Percentiles rank a stretch among this genome's conserved stretches.
phyloP scores from a whole-genome alignment of 2,329 filamentous ascomycete genomes.

The Cladobotryum mycophilum region DNA sequence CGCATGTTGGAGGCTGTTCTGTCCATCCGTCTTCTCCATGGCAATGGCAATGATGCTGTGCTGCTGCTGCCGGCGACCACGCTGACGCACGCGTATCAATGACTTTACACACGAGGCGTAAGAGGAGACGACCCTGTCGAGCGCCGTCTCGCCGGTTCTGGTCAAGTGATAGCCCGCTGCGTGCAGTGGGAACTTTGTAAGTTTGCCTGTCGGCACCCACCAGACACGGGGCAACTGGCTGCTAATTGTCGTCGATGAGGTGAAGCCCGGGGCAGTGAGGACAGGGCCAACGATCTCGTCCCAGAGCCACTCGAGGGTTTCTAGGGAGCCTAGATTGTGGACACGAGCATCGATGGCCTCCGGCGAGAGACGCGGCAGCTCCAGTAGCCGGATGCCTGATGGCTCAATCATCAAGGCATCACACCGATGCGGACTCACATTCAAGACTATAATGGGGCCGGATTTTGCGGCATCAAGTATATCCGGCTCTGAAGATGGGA shows the following conservation, averaged over 20 bases:
- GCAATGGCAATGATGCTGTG: conserved; percentile 20
- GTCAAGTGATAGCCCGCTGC: conserved; percentile 26
- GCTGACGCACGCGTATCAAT: too few species aligned
- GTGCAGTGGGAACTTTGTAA: conserved; percentile 27
- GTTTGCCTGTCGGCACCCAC: conserved; percentile 28
- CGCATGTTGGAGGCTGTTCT: conserved; percentile 12
- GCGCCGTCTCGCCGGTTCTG: conserved; percentile 15
- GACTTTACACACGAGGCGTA: conserved; percentile 29
- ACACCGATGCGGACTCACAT: conserved; percentile 22
- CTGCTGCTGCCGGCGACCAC: too few species aligned
- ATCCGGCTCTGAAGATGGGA: conserved; percentile 12
- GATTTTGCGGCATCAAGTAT: conserved; percentile 17
- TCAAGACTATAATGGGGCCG: conserved; percentile 26
- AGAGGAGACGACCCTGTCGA: conserved; percentile 32
- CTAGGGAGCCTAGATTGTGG: background rate
- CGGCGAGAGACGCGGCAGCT: conserved; percentile 13
- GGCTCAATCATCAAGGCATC: conserved; percentile 25
- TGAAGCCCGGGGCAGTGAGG: conserved; percentile 21
- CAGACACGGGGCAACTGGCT: conserved; percentile 23
- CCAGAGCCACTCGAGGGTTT: conserved; percentile 26
- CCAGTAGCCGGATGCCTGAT: conserved; percentile 13
- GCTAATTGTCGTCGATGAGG: too few species aligned
- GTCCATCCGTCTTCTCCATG: conserved; percentile 18
- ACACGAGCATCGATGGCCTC: conserved; percentile 3
- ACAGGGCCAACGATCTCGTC: conserved; percentile 19